These are phyloP conservation scores for Raphanus sativus DNA, from an alignment of 345 rosid species.

Conservation along the genomic window DNA sequence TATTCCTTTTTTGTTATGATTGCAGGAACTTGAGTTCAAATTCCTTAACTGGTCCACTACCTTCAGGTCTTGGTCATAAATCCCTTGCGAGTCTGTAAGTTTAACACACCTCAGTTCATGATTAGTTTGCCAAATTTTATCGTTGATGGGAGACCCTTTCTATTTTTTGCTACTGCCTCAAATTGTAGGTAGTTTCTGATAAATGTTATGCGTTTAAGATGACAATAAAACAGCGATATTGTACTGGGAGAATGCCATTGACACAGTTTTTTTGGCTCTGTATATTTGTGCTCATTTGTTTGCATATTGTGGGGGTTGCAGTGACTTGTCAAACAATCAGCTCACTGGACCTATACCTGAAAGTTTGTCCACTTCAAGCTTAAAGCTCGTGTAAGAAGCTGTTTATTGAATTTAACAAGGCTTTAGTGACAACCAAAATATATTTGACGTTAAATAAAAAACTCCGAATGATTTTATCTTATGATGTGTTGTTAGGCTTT, in stretches of 20 bases:
- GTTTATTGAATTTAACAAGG: background rate
- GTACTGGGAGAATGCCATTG: background rate
- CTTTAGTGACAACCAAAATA: background rate
- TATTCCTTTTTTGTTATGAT: background rate
- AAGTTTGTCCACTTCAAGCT: conserved; percentile 63
- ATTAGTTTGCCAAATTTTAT: conserved; percentile 16
- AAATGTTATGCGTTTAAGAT: background rate
- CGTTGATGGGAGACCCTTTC: background rate
- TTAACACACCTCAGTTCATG: background rate
- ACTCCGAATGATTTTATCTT: background rate
- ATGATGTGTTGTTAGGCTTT: conserved; percentile 48
- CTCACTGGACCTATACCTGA: conserved; percentile 82
- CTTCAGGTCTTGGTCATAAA: conserved; percentile 73
- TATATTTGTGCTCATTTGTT: conserved; percentile 21
- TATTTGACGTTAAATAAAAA: background rate
- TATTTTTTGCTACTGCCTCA: conserved; percentile 3
- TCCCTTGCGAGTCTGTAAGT: conserved; percentile 80
- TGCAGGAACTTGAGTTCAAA: conserved; percentile 85
- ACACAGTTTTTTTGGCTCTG: background rate
- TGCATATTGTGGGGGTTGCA: conserved; percentile 33
- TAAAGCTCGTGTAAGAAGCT: conserved; percentile 67
- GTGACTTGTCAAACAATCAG: conserved; percentile 88
- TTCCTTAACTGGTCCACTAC: conserved; percentile 67
- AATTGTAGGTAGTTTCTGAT: background rate
- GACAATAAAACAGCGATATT: conserved; percentile 1